Evolutionary conservation across 2,329 filamentous ascomycete genomes (phyloP).

Genomic region (Aspergillus bombycis): DNA sequence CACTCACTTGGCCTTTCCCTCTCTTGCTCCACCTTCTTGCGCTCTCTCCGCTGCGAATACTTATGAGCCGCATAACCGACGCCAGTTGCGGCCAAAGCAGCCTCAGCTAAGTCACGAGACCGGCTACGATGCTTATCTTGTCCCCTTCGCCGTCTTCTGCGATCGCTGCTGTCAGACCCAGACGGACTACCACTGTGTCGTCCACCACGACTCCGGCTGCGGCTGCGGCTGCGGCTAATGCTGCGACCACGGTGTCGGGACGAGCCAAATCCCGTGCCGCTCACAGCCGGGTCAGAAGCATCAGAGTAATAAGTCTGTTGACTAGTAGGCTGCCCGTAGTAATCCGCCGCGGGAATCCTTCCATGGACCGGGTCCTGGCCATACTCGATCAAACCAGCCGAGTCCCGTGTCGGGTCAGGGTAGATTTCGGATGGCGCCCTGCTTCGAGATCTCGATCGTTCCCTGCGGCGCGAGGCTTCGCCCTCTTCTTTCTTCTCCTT

Average conservation of each 20-base stretch:
- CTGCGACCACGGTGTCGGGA: slow-evolving; percentile 43
- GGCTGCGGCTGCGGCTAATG: slow-evolving; percentile 42
- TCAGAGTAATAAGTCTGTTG: slow-evolving; percentile 44
- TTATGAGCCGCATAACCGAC: slow-evolving; percentile 62
- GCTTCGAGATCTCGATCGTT: slow-evolving; percentile 52
- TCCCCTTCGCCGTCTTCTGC: slow-evolving; percentile 34
- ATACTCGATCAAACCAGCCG: slow-evolving; percentile 64
- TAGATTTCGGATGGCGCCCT: slow-evolving; percentile 44
- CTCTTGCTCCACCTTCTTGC: slow-evolving; percentile 58
- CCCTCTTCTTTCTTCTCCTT: slow-evolving; percentile 62
- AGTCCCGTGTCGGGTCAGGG: slow-evolving; percentile 45
- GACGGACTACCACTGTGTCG: slow-evolving; percentile 41
- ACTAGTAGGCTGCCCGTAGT: slow-evolving; percentile 48
- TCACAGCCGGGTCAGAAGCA: slow-evolving; percentile 47
- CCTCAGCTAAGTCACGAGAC: slow-evolving; percentile 53
- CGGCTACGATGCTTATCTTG: slow-evolving; percentile 42
- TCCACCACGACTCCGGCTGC: slow-evolving; percentile 46
- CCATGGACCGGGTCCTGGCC: slow-evolving; percentile 64
- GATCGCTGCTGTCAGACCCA: slow-evolving; percentile 39
- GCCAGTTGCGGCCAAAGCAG: slow-evolving; percentile 60
- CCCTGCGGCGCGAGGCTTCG: slow-evolving; percentile 43
- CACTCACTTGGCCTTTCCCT: slow-evolving; percentile 50
- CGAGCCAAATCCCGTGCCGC: slow-evolving; percentile 30
- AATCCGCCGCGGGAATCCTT: slow-evolving; percentile 52
- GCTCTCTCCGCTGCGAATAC: slow-evolving; percentile 58